These are phyloP conservation scores for Rutstroemia sp. DNA, from an alignment of 2,329 filamentous ascomycete species.

Conservation along the genomic window DNA sequence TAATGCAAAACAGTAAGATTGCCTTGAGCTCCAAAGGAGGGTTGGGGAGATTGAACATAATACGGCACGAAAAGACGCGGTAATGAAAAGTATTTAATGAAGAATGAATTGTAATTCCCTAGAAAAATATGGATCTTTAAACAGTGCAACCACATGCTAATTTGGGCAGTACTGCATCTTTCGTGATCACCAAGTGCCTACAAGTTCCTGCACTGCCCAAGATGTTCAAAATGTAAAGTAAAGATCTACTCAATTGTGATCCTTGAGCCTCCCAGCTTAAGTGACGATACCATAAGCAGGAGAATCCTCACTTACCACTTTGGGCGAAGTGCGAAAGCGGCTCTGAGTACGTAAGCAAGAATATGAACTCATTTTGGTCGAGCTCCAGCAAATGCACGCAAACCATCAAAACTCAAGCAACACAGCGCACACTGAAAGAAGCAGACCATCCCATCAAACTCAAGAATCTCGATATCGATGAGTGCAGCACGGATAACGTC, in stretches of 20 bases:
- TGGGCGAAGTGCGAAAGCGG: neutral
- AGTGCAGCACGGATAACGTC: neutral
- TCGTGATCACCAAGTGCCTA: too few relatives aligned
- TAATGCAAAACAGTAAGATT: slow-evolving; percentile 42
- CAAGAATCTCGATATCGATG: neutral
- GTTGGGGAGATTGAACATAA: neutral
- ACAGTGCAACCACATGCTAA: too few relatives aligned
- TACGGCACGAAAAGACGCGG: neutral
- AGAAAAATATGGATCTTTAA: too few relatives aligned
- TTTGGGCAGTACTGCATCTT: too few relatives aligned
- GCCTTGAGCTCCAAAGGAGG: neutral
- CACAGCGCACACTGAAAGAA: too few relatives aligned
- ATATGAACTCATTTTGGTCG: neutral
- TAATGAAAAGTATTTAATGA: neutral
- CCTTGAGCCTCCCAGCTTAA: neutral
- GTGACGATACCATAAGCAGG: too few relatives aligned
- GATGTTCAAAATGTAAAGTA: too few relatives aligned
- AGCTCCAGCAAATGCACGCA: too few relatives aligned
- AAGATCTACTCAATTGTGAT: too few relatives aligned
- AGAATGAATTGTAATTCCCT: neutral
- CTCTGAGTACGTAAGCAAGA: neutral
- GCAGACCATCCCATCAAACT: neutral
- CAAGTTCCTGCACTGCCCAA: too few relatives aligned
- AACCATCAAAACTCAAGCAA: too few relatives aligned
- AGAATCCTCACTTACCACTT: neutral